Evolutionary conservation across 768 basidiomycete species (phyloP).

Genomic region (Botryobasidium botryosum): DNA sequence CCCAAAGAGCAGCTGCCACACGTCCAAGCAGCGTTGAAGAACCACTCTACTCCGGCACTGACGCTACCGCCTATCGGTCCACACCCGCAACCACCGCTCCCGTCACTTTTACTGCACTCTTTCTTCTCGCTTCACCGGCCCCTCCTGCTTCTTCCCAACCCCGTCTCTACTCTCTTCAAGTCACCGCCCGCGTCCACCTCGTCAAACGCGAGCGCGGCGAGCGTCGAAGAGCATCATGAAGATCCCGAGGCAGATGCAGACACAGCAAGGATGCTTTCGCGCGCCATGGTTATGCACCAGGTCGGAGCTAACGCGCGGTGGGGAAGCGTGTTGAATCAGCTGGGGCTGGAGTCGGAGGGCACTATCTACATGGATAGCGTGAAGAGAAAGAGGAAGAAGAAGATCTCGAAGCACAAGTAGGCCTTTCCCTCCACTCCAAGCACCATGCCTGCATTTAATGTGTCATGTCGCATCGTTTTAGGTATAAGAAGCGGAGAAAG

Average conservation of each 20-base stretch:
- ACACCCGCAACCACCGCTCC: slow-evolving; percentile 37
- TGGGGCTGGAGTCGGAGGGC: slow-evolving; percentile 41
- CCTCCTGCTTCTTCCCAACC: slow-evolving; percentile 48
- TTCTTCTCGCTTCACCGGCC: slow-evolving; percentile 76
- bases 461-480: slow-evolving; percentile 17
- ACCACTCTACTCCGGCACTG: background rate
- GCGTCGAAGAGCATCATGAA: slow-evolving; percentile 11
- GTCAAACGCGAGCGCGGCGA: slow-evolving; percentile 4
- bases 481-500: slow-evolving; percentile 81
- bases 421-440: slow-evolving; percentile 17
- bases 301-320: slow-evolving; percentile 47
- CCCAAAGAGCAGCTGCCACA: too few species aligned
- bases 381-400: slow-evolving; percentile 73
- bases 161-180: slow-evolving; percentile 39
- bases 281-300: slow-evolving; percentile 49
- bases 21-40: background rate
- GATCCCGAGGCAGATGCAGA: slow-evolving; percentile 57
- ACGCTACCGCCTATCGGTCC: background rate
- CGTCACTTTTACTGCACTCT: slow-evolving; percentile 57
- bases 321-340: slow-evolving; percentile 44
- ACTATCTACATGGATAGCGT: slow-evolving; percentile 60
- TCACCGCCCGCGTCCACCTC: slow-evolving; percentile 14
- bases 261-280: slow-evolving; percentile 60
- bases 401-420: slow-evolving; percentile 96
- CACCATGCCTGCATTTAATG: background rate